Evolutionary conservation across 1,284 basidiomycete species (phyloP).

Genomic region (Cryptococcus hybrid): DNA sequence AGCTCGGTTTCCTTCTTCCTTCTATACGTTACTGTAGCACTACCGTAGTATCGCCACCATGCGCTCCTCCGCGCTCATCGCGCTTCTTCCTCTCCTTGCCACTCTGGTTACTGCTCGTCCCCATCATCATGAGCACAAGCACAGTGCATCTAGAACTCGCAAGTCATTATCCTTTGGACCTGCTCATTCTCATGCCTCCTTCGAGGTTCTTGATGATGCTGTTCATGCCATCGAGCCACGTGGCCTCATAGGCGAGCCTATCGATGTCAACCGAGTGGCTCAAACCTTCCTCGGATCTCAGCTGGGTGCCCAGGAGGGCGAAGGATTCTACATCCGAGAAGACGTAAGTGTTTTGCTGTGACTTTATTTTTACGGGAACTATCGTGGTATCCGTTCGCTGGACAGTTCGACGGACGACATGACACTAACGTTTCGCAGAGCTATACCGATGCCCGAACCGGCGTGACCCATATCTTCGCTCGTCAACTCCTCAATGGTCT

Average conservation of each 20-base stretch:
- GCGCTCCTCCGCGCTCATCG: conserved; percentile 44
- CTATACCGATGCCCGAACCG: conserved; percentile 77
- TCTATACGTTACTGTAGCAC: neutral
- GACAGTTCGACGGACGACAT: neutral
- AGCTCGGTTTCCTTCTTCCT: neutral
- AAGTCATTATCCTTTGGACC: conserved; percentile 82
- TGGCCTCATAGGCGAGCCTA: conserved; percentile 8
- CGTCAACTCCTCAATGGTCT: conserved; percentile 77
- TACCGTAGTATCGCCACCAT: conserved; percentile 24
- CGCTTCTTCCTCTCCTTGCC: conserved; percentile 47
- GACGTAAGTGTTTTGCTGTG: conserved; percentile 43
- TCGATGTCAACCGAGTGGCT: conserved; percentile 29
- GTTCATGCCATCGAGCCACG: conserved; percentile 1
- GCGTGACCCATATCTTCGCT: conserved; percentile 80
- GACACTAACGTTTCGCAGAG: conserved; percentile 57
- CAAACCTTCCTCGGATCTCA: conserved; percentile 29
- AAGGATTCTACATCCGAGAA: conserved; percentile 45
- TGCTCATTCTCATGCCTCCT: conserved; percentile 66
- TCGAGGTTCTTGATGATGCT: conserved; percentile 56
- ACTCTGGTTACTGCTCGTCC: conserved; percentile 22
- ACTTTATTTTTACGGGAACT: neutral
- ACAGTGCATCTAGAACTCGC: conserved; percentile 45
- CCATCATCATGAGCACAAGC: conserved; percentile 9
- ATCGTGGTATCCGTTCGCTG: neutral
- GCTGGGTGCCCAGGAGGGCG: conserved; percentile 27